Percentiles rank a stretch among this genome's conserved stretches.
Evolutionary conservation across 176 grass and related monocot species (phyloP).

Genomic region (Thinopyrum elongatum): DNA sequence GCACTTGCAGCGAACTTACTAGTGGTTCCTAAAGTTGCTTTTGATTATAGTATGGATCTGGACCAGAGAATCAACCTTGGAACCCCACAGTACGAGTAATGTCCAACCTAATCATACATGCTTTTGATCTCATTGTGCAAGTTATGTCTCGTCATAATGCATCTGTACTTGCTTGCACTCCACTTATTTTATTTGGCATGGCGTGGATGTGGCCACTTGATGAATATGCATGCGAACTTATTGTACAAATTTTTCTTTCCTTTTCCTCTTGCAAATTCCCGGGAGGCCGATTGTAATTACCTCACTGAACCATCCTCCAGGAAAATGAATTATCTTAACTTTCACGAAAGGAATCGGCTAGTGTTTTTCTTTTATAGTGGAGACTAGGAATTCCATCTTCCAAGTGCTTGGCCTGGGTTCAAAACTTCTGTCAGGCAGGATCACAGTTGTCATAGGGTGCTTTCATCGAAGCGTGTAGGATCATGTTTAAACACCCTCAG

Average conservation of each 20-base stretch:
- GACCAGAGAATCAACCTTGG: slow-evolving; percentile 6
- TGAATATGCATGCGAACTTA: neutral
- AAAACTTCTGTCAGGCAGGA: neutral
- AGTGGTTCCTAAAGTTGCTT: slow-evolving; percentile 23
- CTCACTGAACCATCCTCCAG: neutral
- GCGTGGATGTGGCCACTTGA: neutral
- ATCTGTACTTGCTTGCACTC: neutral
- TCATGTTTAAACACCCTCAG: neutral
- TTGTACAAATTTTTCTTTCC: neutral
- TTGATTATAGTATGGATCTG: slow-evolving; percentile 16
- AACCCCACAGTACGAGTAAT: neutral
- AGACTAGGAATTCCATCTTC: neutral
- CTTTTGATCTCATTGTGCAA: neutral
- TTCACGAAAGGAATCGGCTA: neutral
- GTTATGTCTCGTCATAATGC: neutral
- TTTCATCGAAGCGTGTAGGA: neutral
- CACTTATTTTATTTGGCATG: slow-evolving; percentile 4
- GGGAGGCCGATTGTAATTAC: neutral
- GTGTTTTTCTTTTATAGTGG: neutral
- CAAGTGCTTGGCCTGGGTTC: neutral
- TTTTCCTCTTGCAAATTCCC: neutral
- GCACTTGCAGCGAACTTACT: neutral
- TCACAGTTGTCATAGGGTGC: neutral
- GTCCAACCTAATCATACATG: neutral
- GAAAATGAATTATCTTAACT: neutral